Evolutionary conservation across 1,284 basidiomycete genomes (phyloP), one percentile per base, ranked within the genome.

Genomic region (Vanrija humicola): DNA sequence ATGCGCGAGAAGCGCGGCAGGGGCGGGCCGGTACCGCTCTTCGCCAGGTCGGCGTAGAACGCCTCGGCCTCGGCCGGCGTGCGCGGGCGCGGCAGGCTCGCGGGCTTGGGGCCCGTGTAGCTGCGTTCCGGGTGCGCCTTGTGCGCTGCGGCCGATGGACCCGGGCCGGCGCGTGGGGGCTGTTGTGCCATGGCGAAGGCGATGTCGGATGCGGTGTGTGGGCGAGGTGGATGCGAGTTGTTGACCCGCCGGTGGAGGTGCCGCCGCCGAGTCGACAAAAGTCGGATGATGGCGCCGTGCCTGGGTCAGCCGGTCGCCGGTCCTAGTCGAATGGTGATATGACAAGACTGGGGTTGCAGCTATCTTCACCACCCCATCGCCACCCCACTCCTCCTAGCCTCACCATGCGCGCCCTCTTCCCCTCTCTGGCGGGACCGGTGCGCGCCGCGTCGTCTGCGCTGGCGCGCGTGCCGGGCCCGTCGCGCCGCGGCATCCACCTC

Each of bases 231-330:
- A 5, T 15, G 7, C 12, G 2, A 14, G 34, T 34, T 34, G 34
- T 34, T 12, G 34, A n/a, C n/a, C n/a, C 14, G 34, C 4, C 10
- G 40, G 21, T 43, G 23, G 23, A 25, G 49, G 28, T 43, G 6
- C 28, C 21, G 21, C 21, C 21, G 21, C 38, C 26, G 18, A 43
- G 40, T 26, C 29, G 50, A 38, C 61, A 48, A 62, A 52, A 58
- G 49, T 57, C 62, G 14, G 64, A 65, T 28, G 28, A 28, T 28
- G 28, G 28, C 10, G 39, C 61, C 63, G 18, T 65, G 25, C 43
- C 43, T 43, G 19, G 21, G 28, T 6, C 28, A 18, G n/a, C 10
- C 15, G 12, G 10, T 15, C 34, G 34, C 12, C 9, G 34, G 10
- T 8, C n/a, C n/a, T n/a, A 2, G 9, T 8, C 34, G 34, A 14